These are phyloP conservation scores for Fusarium nodosum DNA, from an alignment of 2,329 filamentous ascomycete species.

Conservation along the genomic window DNA sequence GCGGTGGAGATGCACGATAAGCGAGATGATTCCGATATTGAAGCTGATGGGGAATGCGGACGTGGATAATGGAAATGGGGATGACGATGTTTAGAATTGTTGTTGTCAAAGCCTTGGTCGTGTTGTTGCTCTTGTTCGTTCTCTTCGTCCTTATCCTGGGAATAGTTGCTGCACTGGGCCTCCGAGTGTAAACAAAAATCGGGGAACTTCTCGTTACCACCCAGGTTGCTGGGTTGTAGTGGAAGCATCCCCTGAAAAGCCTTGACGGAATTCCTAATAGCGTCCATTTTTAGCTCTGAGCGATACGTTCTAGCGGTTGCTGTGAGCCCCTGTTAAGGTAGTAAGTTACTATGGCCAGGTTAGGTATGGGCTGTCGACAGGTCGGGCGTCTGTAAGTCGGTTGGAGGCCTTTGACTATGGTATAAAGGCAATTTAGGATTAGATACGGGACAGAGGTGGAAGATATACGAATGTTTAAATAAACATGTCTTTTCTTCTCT, in stretches of 20 bases:
- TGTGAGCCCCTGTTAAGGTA: constrained; percentile 20
- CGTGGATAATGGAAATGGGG: constrained; percentile 47
- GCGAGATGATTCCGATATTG: constrained; percentile 45
- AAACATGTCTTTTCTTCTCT: neutral
- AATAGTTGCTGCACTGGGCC: constrained; percentile 31
- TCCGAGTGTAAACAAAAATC: constrained; percentile 60
- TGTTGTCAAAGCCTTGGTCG: constrained; percentile 19
- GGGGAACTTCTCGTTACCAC: constrained; percentile 56
- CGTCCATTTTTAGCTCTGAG: constrained; percentile 42
- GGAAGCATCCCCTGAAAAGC: constrained; percentile 47
- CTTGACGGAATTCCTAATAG: constrained; percentile 35
- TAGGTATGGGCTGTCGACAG: constrained; percentile 7
- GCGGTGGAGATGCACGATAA: constrained; percentile 48
- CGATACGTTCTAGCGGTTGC: constrained; percentile 27
- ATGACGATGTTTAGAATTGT: constrained; percentile 45
- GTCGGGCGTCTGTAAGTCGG: constrained; percentile 6
- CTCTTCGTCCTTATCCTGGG: constrained; percentile 23
- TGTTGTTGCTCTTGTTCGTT: constrained; percentile 21
- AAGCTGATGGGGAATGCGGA: constrained; percentile 41
- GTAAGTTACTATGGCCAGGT: neutral
- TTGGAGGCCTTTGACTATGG: constrained; percentile 9
- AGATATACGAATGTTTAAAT: neutral
- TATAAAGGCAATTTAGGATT: constrained; percentile 11
- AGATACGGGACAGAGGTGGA: neutral
- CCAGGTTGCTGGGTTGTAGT: constrained; percentile 57